Conservation (phyloP, 192 early-diverging fungal species). For the Piromyces finnis region DNA sequence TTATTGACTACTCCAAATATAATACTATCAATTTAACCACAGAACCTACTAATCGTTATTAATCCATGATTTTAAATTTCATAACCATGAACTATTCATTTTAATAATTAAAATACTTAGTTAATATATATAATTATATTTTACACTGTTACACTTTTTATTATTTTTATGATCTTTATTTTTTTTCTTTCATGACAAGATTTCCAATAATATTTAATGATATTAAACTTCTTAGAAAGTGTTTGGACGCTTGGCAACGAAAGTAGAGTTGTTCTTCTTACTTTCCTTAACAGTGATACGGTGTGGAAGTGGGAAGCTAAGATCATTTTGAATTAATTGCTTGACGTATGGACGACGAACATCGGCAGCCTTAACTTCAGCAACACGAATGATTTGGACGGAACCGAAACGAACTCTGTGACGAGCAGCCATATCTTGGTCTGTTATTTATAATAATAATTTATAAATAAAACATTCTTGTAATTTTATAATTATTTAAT, state of each 20-base stretch:
- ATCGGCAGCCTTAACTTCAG: constrained; percentile 68
- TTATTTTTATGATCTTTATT: neutral
- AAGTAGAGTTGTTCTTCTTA: constrained; percentile 68
- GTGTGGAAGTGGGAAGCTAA: constrained; percentile 98
- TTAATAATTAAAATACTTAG: too few relatives aligned
- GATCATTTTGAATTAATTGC: constrained; percentile 61
- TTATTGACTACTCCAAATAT: too few relatives aligned
- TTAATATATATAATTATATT: too few relatives aligned
- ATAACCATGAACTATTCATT: too few relatives aligned
- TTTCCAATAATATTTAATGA: neutral
- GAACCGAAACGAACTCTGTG: constrained; percentile 95
- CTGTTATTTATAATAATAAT: constrained; percentile 4
- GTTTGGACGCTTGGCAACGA: constrained; percentile 81
- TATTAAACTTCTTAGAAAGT: constrained; percentile 35
- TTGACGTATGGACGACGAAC: constrained; percentile 95
- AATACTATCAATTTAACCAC: too few relatives aligned
- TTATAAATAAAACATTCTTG: too few relatives aligned
- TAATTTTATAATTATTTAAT: too few relatives aligned
- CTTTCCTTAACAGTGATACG: constrained; percentile 62
- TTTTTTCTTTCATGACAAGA: neutral
- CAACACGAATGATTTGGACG: constrained; percentile 98
- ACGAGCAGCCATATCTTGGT: constrained; percentile 98
- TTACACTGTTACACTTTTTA: neutral
- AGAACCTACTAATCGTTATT: too few relatives aligned
- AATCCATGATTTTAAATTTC: too few relatives aligned